These are phyloP conservation scores for Pestalotiopsis sp. DNA, from an alignment of 2,329 filamentous ascomycete species.

Conservation along the genomic window DNA sequence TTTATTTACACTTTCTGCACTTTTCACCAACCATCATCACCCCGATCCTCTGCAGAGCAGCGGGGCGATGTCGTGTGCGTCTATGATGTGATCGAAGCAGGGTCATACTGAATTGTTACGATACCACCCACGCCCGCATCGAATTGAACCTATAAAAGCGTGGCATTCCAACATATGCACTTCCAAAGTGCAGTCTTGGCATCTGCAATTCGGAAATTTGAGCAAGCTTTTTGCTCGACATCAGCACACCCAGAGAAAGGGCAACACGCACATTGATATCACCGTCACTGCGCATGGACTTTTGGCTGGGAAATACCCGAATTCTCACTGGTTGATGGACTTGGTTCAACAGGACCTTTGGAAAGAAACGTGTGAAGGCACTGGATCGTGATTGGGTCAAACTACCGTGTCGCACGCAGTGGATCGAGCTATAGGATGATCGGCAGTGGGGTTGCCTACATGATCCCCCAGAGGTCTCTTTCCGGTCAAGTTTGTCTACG, in stretches of 20 bases:
- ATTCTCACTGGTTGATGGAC: background rate
- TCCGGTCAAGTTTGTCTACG: background rate
- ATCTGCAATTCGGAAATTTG: background rate
- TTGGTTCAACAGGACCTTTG: background rate
- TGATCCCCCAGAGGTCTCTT: background rate
- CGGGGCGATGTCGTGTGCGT: background rate
- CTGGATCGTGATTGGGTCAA: background rate
- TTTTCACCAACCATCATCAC: background rate
- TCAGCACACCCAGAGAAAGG: background rate
- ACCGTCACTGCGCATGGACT: background rate
- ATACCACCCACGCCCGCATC: background rate
- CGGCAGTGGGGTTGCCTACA: background rate
- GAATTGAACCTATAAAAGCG: background rate
- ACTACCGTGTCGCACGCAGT: background rate
- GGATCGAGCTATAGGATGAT: constrained; percentile 7
- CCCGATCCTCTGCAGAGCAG: background rate
- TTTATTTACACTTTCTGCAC: background rate
- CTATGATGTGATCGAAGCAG: background rate
- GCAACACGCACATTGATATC: background rate
- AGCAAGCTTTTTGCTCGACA: background rate
- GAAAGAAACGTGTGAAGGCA: constrained; percentile 1
- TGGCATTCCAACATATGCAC: background rate
- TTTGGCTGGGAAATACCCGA: background rate
- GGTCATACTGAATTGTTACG: background rate
- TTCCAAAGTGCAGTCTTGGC: background rate